A percentile compares a stretch with the other conserved stretches of the same genome.
Conservation (phyloP, 1,139 yeast genomes). For the Yamadazyma songkhlaensis region DNA sequence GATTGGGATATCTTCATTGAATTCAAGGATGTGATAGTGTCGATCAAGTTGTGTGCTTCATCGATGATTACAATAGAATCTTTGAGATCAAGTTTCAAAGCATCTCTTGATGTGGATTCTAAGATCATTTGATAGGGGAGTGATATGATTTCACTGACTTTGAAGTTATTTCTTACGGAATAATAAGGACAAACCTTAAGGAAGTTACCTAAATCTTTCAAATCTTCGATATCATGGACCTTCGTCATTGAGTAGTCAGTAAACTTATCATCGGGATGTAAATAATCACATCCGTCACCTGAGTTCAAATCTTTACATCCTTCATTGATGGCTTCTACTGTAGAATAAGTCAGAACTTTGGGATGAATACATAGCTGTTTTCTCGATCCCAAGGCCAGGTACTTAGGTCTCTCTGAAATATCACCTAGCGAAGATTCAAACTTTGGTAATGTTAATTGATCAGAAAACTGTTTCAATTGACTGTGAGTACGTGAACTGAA, state of each 20-base stretch:
- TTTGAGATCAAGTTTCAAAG: constrained; percentile 57
- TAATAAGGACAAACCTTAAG: constrained; percentile 80
- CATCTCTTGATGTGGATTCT: constrained; percentile 59
- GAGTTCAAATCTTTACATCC: constrained; percentile 69
- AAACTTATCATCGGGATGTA: constrained; percentile 47
- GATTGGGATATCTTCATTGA: constrained; percentile 55
- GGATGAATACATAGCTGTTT: constrained; percentile 82
- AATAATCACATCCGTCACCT: constrained; percentile 48
- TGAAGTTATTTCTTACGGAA: constrained; percentile 57
- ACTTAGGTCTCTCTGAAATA: constrained; percentile 46
- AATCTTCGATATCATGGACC: constrained; percentile 81
- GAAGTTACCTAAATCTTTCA: constrained; percentile 57
- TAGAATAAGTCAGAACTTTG: constrained; percentile 48
- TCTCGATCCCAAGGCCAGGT: constrained; percentile 74
- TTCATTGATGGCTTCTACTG: constrained; percentile 67
- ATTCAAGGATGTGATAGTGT: constrained; percentile 67
- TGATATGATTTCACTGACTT: constrained; percentile 68
- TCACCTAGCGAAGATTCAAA: constrained; percentile 62
- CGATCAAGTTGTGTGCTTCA: constrained; percentile 89
- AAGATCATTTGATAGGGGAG: constrained; percentile 83
- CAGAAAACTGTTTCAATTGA: constrained; percentile 77
- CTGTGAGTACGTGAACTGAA: constrained; percentile 92
- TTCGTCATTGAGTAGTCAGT: constrained; percentile 59
- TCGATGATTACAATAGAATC: constrained; percentile 77
- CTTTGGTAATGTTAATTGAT: constrained; percentile 61